A percentile compares a stretch with the other conserved stretches of the same genome.
These are phyloP conservation scores for Astragalus membranaceus DNA, from an alignment of 306 rosid species.

Conservation along the genomic window DNA sequence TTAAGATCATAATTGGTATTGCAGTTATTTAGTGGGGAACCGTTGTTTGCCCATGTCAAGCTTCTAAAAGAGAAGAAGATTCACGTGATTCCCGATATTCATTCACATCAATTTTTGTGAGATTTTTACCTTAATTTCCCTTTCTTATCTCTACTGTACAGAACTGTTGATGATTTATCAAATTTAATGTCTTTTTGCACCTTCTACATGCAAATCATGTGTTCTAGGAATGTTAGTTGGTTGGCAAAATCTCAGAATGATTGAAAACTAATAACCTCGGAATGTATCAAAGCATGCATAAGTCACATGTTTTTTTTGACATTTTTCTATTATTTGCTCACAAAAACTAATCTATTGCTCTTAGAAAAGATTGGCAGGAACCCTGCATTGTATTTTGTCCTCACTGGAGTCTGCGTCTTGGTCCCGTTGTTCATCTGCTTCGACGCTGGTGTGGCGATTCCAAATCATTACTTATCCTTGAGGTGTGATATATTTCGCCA, in stretches of 20 bases:
- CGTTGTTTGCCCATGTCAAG: conserved; percentile 51
- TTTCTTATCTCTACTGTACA: not conserved
- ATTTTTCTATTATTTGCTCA: not conserved
- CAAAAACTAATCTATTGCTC: conserved; percentile 22
- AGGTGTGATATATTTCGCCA: conserved; percentile 36
- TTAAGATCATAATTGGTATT: conserved; percentile 19
- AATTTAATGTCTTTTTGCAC: not conserved
- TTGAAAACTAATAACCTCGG: not conserved
- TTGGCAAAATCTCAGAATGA: not conserved
- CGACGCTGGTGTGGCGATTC: conserved; percentile 69
- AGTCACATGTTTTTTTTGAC: not conserved
- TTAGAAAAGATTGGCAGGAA: conserved; percentile 73
- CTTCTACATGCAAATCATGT: not conserved
- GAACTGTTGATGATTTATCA: not conserved
- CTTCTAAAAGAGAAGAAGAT: conserved; percentile 59
- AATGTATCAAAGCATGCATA: not conserved
- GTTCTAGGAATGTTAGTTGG: not conserved
- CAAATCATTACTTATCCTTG: conserved; percentile 74
- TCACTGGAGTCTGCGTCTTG: conserved; percentile 85
- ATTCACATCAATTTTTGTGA: conserved; percentile 65
- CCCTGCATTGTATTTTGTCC: conserved; percentile 84
- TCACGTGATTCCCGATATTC: conserved; percentile 59
- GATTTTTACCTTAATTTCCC: conserved; percentile 14
- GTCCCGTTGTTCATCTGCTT: conserved; percentile 81
- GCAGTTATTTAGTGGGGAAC: conserved; percentile 81